Evolutionary conservation across 306 rosid genomes (phyloP).

Genomic region (Citrullus amarus): DNA sequence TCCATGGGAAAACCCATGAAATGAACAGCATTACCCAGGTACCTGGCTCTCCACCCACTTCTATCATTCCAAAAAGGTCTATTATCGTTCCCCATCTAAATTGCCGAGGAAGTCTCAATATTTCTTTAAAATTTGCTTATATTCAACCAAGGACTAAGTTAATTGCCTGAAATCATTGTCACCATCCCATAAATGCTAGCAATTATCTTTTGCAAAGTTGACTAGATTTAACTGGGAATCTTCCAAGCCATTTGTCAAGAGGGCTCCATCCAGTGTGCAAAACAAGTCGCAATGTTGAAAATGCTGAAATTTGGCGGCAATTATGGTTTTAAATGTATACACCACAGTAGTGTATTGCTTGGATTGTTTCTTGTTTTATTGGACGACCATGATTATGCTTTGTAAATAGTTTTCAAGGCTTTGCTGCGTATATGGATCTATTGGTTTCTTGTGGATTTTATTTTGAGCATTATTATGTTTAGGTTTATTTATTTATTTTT

Average conservation of each 20-base stretch:
- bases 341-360: background rate
- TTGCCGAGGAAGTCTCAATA: background rate
- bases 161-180: background rate
- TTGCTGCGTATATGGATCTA: no score
- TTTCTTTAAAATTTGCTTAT: background rate
- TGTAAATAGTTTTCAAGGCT: no score
- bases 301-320: background rate
- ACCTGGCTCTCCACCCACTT: background rate
- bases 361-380: background rate
- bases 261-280: background rate
- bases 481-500: background rate
- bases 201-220: background rate
- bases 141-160: background rate
- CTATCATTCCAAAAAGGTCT: background rate
- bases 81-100: background rate
- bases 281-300: background rate
- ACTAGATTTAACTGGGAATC: background rate
- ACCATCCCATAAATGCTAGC: background rate
- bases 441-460: no score
- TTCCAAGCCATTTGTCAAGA: background rate
- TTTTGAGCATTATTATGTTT: no score
- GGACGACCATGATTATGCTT: no score
- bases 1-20: no score
- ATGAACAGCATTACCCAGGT: background rate
- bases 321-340: background rate